Conservation (phyloP, 2,329 filamentous ascomycete species). For the Calonectria pseudoreteaudii region DNA sequence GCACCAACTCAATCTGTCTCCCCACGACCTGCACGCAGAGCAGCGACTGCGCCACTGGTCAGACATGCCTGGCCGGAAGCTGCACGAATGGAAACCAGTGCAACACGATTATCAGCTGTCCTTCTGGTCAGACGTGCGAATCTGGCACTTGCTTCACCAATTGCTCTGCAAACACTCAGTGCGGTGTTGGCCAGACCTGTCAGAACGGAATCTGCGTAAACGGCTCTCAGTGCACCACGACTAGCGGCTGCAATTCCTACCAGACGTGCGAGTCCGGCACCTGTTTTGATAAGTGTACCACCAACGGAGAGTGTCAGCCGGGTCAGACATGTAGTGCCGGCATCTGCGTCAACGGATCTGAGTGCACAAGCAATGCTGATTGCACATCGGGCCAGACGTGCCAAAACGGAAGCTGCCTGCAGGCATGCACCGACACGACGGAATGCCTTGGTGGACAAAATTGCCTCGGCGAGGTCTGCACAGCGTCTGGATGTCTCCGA, state of each 20-base stretch:
- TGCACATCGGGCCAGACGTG: neutral
- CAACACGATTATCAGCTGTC: neutral
- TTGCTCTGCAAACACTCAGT: neutral
- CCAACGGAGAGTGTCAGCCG: neutral
- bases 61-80: neutral
- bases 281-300: neutral
- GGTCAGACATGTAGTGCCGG: neutral
- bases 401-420: neutral
- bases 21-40: neutral
- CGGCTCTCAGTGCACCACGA: neutral
- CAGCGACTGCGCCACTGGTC: neutral
- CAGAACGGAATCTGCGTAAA: neutral
- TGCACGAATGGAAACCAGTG: neutral
- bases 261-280: neutral
- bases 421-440: neutral
- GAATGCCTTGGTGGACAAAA: neutral
- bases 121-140: neutral
- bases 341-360: neutral
- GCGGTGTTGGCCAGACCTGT: neutral
- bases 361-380: neutral
- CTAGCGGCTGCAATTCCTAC: neutral
- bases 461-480: neutral
- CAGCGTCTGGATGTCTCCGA: neutral
- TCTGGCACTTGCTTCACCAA: conserved; percentile 3
- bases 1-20: neutral